Conservation (phyloP, 2,329 filamentous ascomycete species). For the Diplocarpon rosae region DNA sequence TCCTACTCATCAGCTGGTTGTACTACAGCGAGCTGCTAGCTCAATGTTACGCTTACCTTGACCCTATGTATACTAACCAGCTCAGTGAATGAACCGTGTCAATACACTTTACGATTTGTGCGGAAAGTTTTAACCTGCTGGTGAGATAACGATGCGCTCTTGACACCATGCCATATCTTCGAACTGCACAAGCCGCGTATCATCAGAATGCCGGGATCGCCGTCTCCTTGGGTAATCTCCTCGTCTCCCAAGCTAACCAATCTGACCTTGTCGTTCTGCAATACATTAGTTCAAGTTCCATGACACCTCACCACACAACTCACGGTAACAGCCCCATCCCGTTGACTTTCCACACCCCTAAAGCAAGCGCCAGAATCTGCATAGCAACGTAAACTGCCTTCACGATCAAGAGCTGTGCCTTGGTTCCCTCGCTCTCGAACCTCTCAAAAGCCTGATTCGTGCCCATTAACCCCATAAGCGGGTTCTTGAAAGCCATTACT, state of each 20-base stretch:
- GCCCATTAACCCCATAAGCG: constrained; percentile 69
- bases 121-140: not conserved
- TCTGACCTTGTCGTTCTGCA: constrained; percentile 83
- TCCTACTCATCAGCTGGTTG: too few relatives aligned
- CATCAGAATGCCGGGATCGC: constrained; percentile 28
- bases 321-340: constrained; percentile 90
- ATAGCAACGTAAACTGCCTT: constrained; percentile 82
- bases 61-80: too few relatives aligned
- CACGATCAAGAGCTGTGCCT: constrained; percentile 61
- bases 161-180: not conserved
- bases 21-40: too few relatives aligned
- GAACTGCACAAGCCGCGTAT: not conserved
- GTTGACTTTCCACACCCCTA: constrained; percentile 96
- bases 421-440: constrained; percentile 76
- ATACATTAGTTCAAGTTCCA: constrained; percentile 18
- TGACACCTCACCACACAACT: constrained; percentile 29
- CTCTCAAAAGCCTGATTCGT: constrained; percentile 84
- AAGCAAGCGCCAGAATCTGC: constrained; percentile 70
- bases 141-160: not conserved
- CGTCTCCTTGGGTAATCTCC: constrained; percentile 26
- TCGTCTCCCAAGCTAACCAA: constrained; percentile 86
- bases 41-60: too few relatives aligned
- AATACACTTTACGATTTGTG: too few relatives aligned
- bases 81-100: too few relatives aligned
- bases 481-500: constrained; percentile 97